Conservation (phyloP, 2,329 filamentous ascomycete species). For the Bimuria novae-zelandiae region DNA sequence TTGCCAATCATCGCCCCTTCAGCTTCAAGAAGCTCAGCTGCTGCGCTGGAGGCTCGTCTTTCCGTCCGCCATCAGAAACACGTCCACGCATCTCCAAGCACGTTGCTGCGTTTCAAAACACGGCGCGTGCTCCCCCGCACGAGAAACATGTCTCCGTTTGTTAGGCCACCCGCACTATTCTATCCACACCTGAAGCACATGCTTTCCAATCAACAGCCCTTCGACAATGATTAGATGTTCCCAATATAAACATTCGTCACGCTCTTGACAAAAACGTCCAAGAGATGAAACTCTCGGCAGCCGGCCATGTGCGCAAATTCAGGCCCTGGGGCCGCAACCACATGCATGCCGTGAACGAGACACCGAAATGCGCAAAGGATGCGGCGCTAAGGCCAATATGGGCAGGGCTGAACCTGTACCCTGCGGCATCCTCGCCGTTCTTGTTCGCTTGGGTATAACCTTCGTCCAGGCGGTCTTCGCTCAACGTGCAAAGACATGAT, state of each 20-base stretch:
- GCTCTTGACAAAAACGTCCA: not conserved
- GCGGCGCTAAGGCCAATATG: not conserved
- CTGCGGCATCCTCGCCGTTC: not conserved
- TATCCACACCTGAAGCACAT: not conserved
- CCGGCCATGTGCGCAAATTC: not conserved
- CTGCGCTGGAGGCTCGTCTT: not conserved
- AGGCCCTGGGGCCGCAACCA: too few relatives aligned
- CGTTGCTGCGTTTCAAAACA: conserved; percentile 1
- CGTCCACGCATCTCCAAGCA: not conserved
- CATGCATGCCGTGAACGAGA: not conserved
- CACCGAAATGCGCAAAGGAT: not conserved
- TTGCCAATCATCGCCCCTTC: not conserved
- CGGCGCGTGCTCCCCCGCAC: not conserved
- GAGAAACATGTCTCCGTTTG: not conserved
- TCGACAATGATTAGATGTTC: not conserved
- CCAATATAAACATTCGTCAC: too few relatives aligned
- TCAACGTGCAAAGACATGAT: not conserved
- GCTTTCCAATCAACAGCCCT: not conserved
- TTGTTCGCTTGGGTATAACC: not conserved
- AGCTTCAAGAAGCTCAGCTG: conserved; percentile 1
- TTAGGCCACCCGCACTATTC: not conserved
- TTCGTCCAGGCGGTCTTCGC: not conserved
- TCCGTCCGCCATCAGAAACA: not conserved
- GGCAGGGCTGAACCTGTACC: not conserved
- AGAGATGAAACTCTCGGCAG: not conserved